phyloP scores from a whole-genome alignment of 345 rosid genomes.

The Corchorus capsularis region DNA sequence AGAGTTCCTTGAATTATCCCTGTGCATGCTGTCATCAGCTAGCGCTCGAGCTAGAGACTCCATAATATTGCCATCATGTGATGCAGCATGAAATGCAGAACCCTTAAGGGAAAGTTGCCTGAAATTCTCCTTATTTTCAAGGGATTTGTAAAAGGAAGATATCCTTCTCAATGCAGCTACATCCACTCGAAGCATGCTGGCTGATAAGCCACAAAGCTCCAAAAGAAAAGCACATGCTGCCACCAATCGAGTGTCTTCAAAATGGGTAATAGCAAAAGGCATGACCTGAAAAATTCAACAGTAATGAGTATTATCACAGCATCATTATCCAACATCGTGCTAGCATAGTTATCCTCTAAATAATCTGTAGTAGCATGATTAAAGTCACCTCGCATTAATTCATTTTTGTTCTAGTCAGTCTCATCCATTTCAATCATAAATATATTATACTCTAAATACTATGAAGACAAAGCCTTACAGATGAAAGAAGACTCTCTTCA shows the following conservation, averaged over 20 bases:
- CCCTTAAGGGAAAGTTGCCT: conserved; percentile 57
- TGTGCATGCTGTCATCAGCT: conserved; percentile 75
- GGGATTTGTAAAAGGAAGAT: conserved; percentile 67
- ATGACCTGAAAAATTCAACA: conserved; percentile 57
- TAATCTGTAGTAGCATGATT: conserved; percentile 1
- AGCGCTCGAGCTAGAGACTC: conserved; percentile 87
- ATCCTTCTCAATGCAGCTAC: conserved; percentile 83
- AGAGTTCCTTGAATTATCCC: conserved; percentile 41
- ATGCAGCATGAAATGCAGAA: conserved; percentile 54
- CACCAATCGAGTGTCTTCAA: conserved; percentile 78
- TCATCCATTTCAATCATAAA: conserved; percentile 21
- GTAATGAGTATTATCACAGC: conserved; percentile 5
- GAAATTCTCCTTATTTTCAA: conserved; percentile 43
- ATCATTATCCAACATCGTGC: conserved; percentile 9
- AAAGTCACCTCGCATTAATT: not conserved
- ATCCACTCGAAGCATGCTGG: conserved; percentile 79
- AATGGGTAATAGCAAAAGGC: conserved; percentile 90
- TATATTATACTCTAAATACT: conserved; percentile 4
- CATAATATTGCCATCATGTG: conserved; percentile 60
- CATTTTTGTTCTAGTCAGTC: not conserved
- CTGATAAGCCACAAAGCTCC: conserved; percentile 93
- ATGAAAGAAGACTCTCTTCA: conserved; percentile 78
- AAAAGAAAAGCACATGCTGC: conserved; percentile 84
- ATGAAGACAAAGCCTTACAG: conserved; percentile 58
- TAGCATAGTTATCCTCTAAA: not conserved